These are phyloP conservation scores for Phytophthora hibernalis DNA, from an alignment of 352 stramenopile genomes.

Conservation along the genomic window DNA sequence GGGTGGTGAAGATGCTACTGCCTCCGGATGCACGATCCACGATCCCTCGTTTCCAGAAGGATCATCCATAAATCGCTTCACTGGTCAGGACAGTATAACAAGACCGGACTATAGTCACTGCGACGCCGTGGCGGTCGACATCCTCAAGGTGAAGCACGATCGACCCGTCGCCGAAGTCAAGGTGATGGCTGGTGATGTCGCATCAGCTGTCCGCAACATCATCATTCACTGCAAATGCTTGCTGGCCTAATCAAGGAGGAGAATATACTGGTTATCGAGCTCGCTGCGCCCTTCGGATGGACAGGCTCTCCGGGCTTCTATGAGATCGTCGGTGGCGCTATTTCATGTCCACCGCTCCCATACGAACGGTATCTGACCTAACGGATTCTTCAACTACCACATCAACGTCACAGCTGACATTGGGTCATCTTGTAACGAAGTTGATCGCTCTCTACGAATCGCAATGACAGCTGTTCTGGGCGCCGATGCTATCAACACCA, in stretches of 20 bases:
- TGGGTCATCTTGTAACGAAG: not conserved
- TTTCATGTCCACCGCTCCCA: slow-evolving; percentile 17
- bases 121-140: slow-evolving; percentile 16
- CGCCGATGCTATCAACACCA: slow-evolving; percentile 19
- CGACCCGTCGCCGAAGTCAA: not conserved
- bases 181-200: slow-evolving; percentile 22
- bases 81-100: slow-evolving; percentile 23
- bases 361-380: not conserved
- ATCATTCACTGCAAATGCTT: slow-evolving; percentile 22
- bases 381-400: slow-evolving; percentile 23
- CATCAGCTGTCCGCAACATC: slow-evolving; percentile 17
- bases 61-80: too few species aligned
- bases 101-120: slow-evolving; percentile 25
- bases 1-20: not conserved
- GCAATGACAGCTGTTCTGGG: slow-evolving; percentile 27
- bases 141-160: slow-evolving; percentile 1
- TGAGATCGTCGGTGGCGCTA: slow-evolving; percentile 18
- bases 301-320: slow-evolving; percentile 20
- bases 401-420: slow-evolving; percentile 11
- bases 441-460: slow-evolving; percentile 18
- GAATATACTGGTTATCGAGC: slow-evolving; percentile 28
- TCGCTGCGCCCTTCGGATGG: slow-evolving; percentile 23
- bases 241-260: slow-evolving; percentile 20
- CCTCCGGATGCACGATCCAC: slow-evolving; percentile 18
- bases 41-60: slow-evolving; percentile 15